phyloP scores from a whole-genome alignment of 1,284 basidiomycete genomes.

The Schizopora paradoxa region DNA sequence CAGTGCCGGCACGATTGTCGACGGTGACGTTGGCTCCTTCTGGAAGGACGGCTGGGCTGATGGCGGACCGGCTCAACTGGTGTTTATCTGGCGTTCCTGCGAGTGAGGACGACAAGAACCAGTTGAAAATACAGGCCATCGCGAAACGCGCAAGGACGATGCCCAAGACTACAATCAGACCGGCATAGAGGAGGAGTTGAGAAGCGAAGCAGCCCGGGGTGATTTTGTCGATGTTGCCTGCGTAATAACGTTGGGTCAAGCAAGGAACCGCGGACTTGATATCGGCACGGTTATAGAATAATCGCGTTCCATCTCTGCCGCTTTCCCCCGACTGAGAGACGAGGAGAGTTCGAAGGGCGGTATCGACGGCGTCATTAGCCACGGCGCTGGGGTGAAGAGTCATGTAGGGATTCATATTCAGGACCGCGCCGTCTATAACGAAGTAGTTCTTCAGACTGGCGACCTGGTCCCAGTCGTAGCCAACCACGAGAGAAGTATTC shows the following conservation, averaged over 20 bases:
- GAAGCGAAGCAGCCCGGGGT: constrained; percentile 95
- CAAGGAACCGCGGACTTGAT: constrained; percentile 72
- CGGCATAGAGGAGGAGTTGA: constrained; percentile 85
- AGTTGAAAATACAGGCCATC: constrained; percentile 97
- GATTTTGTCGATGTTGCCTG: constrained; percentile 95
- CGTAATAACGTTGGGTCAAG: constrained; percentile 79
- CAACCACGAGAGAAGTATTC: constrained; percentile 64
- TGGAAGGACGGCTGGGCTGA: constrained; percentile 93
- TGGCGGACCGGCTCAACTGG: constrained; percentile 69
- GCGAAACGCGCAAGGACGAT: constrained; percentile 89
- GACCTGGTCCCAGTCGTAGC: constrained; percentile 88
- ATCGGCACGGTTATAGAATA: constrained; percentile 71
- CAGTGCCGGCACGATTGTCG: constrained; percentile 84
- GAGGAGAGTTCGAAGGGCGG: constrained; percentile 75
- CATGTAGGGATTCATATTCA: constrained; percentile 91
- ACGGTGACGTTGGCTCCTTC: constrained; percentile 90
- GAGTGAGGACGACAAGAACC: constrained; percentile 84
- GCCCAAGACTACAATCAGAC: constrained; percentile 86
- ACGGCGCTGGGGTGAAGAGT: constrained; percentile 65
- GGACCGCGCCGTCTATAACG: constrained; percentile 89
- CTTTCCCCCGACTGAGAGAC: constrained; percentile 41
- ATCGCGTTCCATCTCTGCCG: constrained; percentile 86
- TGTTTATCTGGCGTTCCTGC: constrained; percentile 66
- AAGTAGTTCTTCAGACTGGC: constrained; percentile 64
- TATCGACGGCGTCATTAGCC: constrained; percentile 74